phyloP scores from a whole-genome alignment of 2,329 filamentous ascomycete genomes.

The Plenodomus biglobosus region DNA sequence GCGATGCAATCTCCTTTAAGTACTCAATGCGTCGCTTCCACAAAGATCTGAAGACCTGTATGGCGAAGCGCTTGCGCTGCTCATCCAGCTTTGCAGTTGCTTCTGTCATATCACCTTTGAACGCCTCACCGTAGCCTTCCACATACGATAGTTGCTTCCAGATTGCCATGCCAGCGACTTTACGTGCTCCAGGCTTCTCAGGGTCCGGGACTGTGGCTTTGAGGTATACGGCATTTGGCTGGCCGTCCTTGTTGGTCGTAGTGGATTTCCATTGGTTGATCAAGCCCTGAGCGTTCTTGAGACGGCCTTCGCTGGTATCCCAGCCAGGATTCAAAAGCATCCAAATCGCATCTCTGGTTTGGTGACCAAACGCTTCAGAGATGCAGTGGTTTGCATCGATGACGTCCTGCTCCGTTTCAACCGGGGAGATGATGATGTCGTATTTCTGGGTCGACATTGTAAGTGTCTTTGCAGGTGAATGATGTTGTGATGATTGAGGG shows the following conservation, averaged over 20 bases:
- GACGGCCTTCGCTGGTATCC: slow-evolving; percentile 53
- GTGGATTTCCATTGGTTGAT: slow-evolving; percentile 47
- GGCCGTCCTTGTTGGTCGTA: slow-evolving; percentile 48
- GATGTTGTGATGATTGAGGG: background rate
- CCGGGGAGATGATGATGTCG: slow-evolving; percentile 17
- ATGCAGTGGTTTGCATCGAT: slow-evolving; percentile 36
- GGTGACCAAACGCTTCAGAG: slow-evolving; percentile 53
- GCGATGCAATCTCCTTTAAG: slow-evolving; percentile 27
- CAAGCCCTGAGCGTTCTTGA: slow-evolving; percentile 43
- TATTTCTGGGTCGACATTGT: slow-evolving; percentile 16
- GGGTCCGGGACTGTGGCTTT: slow-evolving; percentile 54
- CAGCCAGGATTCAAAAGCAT: slow-evolving; percentile 56
- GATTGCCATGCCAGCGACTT: slow-evolving; percentile 57
- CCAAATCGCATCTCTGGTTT: slow-evolving; percentile 57
- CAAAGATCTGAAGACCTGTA: slow-evolving; percentile 51
- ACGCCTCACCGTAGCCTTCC: slow-evolving; percentile 51
- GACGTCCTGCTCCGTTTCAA: slow-evolving; percentile 28
- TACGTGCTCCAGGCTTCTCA: slow-evolving; percentile 17
- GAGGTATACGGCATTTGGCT: slow-evolving; percentile 55
- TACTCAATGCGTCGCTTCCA: slow-evolving; percentile 45
- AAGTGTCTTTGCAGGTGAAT: background rate
- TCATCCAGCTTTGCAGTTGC: slow-evolving; percentile 45
- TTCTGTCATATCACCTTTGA: slow-evolving; percentile 18
- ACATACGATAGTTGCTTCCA: slow-evolving; percentile 58
- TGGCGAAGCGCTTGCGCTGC: slow-evolving; percentile 50